Evolutionary conservation across 2,329 filamentous ascomycete species (phyloP).

Genomic region (Exutisphaerella laricina): DNA sequence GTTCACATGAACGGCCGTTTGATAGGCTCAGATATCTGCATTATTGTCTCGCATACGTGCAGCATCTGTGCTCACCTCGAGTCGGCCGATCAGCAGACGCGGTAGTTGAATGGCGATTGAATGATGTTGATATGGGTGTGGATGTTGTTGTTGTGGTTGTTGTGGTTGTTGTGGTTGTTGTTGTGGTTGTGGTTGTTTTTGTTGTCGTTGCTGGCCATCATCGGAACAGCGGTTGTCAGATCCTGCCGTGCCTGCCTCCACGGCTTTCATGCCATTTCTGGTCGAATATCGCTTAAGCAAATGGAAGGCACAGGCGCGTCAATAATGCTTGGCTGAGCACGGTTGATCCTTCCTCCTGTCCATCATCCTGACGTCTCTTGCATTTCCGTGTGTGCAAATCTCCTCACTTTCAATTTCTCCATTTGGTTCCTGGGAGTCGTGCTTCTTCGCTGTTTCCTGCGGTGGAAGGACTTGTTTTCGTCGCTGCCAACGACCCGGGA

Average conservation of each 20-base stretch:
- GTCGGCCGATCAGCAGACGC: no score
- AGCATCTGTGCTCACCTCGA: not conserved
- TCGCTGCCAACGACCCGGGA: not conserved
- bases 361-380: not conserved
- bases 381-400: not conserved
- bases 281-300: not conserved
- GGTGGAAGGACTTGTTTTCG: not conserved
- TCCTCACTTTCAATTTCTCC: not conserved
- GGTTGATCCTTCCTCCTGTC: not conserved
- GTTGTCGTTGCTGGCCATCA: no score
- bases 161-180: no score
- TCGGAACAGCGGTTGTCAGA: not conserved
- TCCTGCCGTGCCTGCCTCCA: no score
- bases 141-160: no score
- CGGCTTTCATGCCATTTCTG: not conserved
- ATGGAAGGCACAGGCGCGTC: no score
- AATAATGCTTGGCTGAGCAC: no score
- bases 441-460: not conserved
- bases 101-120: no score
- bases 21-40: not conserved
- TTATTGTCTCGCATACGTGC: constrained; percentile 1
- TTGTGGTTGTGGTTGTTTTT: no score
- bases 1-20: not conserved
- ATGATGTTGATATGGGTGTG: not conserved
- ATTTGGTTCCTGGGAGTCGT: not conserved